Conservation (phyloP, 805 yeast genomes). For the Yarrowia sp. region DNA sequence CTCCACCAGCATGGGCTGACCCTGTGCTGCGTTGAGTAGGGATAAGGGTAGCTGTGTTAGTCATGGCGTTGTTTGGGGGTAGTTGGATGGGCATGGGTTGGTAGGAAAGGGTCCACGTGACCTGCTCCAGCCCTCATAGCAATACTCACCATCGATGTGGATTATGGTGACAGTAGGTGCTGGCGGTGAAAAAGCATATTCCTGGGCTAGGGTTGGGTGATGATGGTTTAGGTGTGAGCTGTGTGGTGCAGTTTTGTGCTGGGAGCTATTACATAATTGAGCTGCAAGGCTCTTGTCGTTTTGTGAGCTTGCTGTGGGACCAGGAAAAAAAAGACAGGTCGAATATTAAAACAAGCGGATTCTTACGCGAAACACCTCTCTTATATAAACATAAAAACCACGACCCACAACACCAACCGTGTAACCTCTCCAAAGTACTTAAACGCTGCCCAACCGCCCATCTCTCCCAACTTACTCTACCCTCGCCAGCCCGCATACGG, state of each 20-base stretch:
- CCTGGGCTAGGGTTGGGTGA: conserved; percentile 22
- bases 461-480: not conserved
- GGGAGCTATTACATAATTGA: not conserved
- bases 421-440: not conserved
- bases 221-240: not conserved
- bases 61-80: not conserved
- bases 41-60: conserved; percentile 75
- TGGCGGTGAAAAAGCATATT: conserved; percentile 21
- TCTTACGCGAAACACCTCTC: too few relatives aligned
- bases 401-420: not conserved
- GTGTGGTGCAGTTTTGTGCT: too few relatives aligned
- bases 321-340: too few relatives aligned
- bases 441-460: not conserved
- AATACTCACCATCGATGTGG: conserved; percentile 19
- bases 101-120: not conserved
- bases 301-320: too few relatives aligned
- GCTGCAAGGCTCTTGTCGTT: not conserved
- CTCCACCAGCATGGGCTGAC: conserved; percentile 82
- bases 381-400: too few relatives aligned
- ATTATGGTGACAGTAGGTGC: not conserved
- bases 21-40: conserved; percentile 84
- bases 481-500: not conserved
- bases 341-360: too few relatives aligned
- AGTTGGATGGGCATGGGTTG: not conserved
- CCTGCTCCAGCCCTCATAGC: not conserved